A percentile compares a stretch with the other conserved stretches of the same genome.
Evolutionary conservation across 805 yeast genomes (phyloP).

Genomic region (Ogataea chonburiensis): DNA sequence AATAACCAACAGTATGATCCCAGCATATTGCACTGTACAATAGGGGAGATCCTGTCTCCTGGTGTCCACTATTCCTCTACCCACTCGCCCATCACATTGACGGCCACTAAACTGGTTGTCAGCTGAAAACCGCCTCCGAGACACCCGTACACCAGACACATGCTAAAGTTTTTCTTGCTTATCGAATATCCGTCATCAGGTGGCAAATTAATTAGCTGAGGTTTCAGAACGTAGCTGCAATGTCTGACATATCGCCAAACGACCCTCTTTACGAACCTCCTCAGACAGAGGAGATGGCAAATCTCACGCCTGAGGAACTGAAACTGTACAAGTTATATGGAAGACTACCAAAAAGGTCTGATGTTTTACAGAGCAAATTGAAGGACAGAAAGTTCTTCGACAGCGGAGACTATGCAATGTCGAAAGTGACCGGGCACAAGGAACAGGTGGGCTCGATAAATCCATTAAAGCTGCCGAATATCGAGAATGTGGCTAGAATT

Average conservation of each 20-base stretch:
- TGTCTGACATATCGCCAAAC: slow-evolving; percentile 31
- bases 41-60: slow-evolving; percentile 11
- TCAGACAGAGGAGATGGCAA: slow-evolving; percentile 46
- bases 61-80: neutral
- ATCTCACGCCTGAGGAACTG: slow-evolving; percentile 74
- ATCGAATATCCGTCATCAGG: slow-evolving; percentile 4
- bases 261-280: slow-evolving; percentile 50
- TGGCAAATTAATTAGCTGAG: slow-evolving; percentile 9
- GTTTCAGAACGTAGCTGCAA: neutral
- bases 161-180: slow-evolving; percentile 11
- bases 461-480: slow-evolving; percentile 48
- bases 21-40: slow-evolving; percentile 15
- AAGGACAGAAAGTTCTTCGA: slow-evolving; percentile 91
- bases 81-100: neutral
- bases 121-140: neutral
- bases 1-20: slow-evolving; percentile 10
- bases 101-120: slow-evolving; percentile 3
- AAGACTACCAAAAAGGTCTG: slow-evolving; percentile 77
- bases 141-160: slow-evolving; percentile 12
- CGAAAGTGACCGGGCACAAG: slow-evolving; percentile 54
- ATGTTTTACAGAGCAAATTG: slow-evolving; percentile 68
- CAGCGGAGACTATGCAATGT: slow-evolving; percentile 91
- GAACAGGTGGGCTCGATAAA: slow-evolving; percentile 33
- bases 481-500: slow-evolving; percentile 59
- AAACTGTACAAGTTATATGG: slow-evolving; percentile 80